These are phyloP conservation scores for Galerina marginata DNA, from an alignment of 768 basidiomycete genomes.

Conservation along the genomic window DNA sequence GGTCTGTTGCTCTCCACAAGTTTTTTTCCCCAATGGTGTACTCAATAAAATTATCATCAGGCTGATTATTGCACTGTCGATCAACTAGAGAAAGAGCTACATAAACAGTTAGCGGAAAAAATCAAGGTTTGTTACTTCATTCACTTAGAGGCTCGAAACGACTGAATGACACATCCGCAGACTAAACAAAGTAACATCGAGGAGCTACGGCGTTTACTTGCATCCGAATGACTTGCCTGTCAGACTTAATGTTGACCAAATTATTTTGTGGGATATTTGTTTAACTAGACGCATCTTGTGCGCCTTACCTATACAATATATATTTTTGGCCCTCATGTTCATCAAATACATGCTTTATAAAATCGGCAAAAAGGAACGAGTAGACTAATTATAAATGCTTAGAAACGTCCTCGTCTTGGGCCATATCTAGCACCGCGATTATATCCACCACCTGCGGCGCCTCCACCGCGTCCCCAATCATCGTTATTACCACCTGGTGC, in stretches of 20 bases:
- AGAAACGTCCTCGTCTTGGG: conserved; percentile 26
- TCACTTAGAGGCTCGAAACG: neutral
- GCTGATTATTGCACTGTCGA: neutral
- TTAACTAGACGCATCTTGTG: no score
- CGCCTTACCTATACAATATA: no score
- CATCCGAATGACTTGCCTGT: neutral
- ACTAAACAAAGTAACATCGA: conserved; percentile 4
- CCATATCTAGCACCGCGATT: conserved; percentile 34
- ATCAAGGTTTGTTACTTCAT: neutral
- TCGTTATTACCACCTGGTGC: conserved; percentile 33
- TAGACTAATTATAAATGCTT: neutral
- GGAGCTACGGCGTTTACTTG: conserved; percentile 1
- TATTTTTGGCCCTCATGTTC: no score
- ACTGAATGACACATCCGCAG: neutral
- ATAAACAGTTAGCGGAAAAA: conserved; percentile 5
- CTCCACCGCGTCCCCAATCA: conserved; percentile 39
- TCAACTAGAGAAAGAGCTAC: conserved; percentile 5
- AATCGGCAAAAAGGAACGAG: neutral
- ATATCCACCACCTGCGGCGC: conserved; percentile 37
- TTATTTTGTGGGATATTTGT: no score
- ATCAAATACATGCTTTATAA: neutral
- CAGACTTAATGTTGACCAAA: neutral
- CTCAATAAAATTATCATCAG: neutral
- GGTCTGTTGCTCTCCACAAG: no score
- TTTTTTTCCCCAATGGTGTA: no score